Evolutionary conservation across 106 monocot genomes (phyloP).

Genomic region (Acorus gramineus): DNA sequence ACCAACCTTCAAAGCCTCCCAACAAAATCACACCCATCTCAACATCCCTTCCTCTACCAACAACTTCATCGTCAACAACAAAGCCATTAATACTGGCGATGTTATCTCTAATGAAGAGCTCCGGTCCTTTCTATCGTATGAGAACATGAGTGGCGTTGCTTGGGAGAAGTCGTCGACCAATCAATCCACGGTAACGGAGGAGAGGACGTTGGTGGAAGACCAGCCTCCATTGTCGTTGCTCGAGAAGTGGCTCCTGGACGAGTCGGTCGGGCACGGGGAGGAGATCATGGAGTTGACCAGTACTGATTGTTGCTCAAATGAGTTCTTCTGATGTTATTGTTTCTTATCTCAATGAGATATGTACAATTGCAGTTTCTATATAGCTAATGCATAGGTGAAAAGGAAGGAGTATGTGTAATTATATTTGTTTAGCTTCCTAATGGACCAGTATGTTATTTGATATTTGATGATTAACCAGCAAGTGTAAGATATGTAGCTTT

Average conservation of each 20-base stretch:
- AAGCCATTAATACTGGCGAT: neutral
- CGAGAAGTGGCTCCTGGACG: conserved; percentile 53
- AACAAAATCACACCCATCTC: too few relatives aligned
- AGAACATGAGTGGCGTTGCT: conserved; percentile 7
- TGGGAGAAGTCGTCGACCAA: conserved; percentile 6
- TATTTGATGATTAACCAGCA: too few relatives aligned
- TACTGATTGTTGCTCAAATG: conserved; percentile 16
- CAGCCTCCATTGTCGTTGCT: conserved; percentile 26
- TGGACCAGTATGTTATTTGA: too few relatives aligned
- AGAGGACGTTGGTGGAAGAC: neutral
- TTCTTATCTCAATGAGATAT: too few relatives aligned
- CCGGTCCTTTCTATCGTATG: conserved; percentile 12
- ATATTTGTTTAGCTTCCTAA: too few relatives aligned
- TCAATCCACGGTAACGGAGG: neutral
- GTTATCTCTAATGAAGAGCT: conserved; percentile 9
- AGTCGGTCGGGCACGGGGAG: conserved; percentile 20
- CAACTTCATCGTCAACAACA: too few relatives aligned
- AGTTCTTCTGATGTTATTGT: conserved; percentile 6
- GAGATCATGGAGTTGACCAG: conserved; percentile 14
- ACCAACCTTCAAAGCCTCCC: neutral
- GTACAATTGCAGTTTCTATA: too few relatives aligned
- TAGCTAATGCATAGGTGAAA: too few relatives aligned
- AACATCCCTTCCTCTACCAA: too few relatives aligned
- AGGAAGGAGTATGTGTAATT: too few relatives aligned
- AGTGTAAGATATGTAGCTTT: too few relatives aligned